phyloP scores from a whole-genome alignment of 2,329 filamentous ascomycete genomes.

The Cladosporium sp. region DNA sequence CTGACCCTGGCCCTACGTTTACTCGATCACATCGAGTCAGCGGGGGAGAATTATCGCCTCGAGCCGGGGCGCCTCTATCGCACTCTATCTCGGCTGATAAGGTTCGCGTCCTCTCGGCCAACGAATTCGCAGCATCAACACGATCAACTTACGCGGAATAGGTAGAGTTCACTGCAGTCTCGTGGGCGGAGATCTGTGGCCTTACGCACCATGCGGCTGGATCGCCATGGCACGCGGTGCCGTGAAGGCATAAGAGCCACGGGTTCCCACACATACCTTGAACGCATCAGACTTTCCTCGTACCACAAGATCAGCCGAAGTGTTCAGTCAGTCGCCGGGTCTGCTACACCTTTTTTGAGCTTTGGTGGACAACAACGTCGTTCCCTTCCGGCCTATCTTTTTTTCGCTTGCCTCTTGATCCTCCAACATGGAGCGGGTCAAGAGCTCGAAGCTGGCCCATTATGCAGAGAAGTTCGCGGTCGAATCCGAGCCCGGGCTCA shows the following conservation, averaged over 20 bases:
- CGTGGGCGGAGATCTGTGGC: background rate
- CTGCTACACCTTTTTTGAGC: too few relatives aligned
- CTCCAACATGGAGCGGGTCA: conserved; percentile 36
- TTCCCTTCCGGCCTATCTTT: too few relatives aligned
- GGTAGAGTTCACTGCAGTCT: background rate
- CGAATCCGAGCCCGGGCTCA: conserved; percentile 68
- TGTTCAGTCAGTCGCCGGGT: too few relatives aligned
- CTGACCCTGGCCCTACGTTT: conserved; percentile 1
- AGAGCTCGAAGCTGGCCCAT: conserved; percentile 31
- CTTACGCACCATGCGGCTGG: background rate
- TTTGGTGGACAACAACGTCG: too few relatives aligned
- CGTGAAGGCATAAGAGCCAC: too few relatives aligned
- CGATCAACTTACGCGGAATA: background rate
- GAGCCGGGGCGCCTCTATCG: conserved; percentile 7
- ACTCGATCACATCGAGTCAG: conserved; percentile 22
- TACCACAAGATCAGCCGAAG: too few relatives aligned
- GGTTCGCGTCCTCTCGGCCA: background rate
- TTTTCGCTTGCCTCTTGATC: too few relatives aligned
- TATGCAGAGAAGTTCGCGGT: conserved; percentile 58
- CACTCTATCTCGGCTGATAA: conserved; percentile 14
- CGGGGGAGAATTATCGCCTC: background rate
- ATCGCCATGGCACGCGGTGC: too few relatives aligned
- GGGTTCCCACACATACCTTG: too few relatives aligned
- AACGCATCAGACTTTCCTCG: too few relatives aligned
- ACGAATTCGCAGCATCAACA: background rate